Evolutionary conservation across 371 early-diverging fungal genomes (phyloP).

Genomic region (Dichotomocladium elegans): DNA sequence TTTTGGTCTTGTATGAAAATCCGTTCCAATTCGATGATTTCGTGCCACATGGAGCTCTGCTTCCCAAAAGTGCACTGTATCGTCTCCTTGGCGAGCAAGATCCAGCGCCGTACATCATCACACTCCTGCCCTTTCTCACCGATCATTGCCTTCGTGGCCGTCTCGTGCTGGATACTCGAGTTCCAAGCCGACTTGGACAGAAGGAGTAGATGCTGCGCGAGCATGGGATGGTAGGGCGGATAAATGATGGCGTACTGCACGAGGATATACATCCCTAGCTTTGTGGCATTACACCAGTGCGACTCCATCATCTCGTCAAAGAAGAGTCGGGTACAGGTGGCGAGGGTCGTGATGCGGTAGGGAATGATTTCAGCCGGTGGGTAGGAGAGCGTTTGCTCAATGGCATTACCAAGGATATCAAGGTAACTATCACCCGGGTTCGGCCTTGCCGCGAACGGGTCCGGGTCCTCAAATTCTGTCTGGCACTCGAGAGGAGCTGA

Average conservation of each 20-base stretch:
- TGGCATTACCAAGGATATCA: constrained; percentile 18
- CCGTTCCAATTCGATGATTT: constrained; percentile 41
- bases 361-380: constrained; percentile 16
- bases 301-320: constrained; percentile 38
- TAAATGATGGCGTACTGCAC: constrained; percentile 66
- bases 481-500: constrained; percentile 7
- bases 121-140: constrained; percentile 36
- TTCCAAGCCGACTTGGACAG: constrained; percentile 70
- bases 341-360: constrained; percentile 26
- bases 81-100: constrained; percentile 32
- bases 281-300: constrained; percentile 49
- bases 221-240: constrained; percentile 70
- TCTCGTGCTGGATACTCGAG: constrained; percentile 31
- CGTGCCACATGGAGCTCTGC: constrained; percentile 38
- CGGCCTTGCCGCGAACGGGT: constrained; percentile 21
- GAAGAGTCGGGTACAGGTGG: constrained; percentile 24
- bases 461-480: constrained; percentile 32
- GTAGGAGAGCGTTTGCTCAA: constrained; percentile 15
- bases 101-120: constrained; percentile 42
- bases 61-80: constrained; percentile 31
- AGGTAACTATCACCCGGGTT: constrained; percentile 21
- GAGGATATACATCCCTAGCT: constrained; percentile 57
- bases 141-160: constrained; percentile 8
- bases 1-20: constrained; percentile 45
- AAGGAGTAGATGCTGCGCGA: constrained; percentile 61